These are phyloP conservation scores for Talaromyces sp. DNA, from an alignment of 2,329 filamentous ascomycete genomes.

Conservation along the genomic window DNA sequence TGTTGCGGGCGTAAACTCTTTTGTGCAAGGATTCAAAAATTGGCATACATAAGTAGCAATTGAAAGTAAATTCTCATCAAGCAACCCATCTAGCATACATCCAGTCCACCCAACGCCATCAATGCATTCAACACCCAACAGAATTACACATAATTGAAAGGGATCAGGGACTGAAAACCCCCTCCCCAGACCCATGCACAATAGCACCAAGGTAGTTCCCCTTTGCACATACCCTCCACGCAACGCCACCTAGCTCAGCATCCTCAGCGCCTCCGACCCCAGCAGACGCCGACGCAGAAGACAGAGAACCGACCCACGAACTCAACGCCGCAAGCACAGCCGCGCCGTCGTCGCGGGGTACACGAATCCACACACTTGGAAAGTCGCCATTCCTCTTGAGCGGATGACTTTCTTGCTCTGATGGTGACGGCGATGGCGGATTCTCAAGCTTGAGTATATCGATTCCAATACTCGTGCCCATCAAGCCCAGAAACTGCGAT, in stretches of 20 bases:
- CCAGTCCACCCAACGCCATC: background rate
- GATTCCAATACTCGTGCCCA: constrained; percentile 45
- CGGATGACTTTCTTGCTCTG: background rate
- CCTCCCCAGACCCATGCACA: constrained; percentile 32
- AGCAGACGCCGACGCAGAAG: background rate
- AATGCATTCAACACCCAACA: background rate
- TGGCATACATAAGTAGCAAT: background rate
- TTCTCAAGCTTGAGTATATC: constrained; percentile 44
- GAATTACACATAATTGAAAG: too few species aligned
- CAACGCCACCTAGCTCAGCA: constrained; percentile 26
- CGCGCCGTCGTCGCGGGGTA: constrained; percentile 43
- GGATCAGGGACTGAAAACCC: constrained; percentile 29
- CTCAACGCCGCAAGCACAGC: constrained; percentile 44
- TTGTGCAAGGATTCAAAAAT: background rate
- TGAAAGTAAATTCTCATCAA: background rate
- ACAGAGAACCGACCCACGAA: constrained; percentile 41
- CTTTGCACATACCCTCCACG: constrained; percentile 39
- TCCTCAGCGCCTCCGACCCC: constrained; percentile 8
- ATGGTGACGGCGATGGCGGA: background rate
- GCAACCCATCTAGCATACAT: background rate
- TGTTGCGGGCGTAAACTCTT: constrained; percentile 6
- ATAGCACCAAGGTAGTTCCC: constrained; percentile 37
- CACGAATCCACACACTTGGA: constrained; percentile 40
- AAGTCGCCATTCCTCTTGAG: background rate
- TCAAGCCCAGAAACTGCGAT: constrained; percentile 46